Evolutionary conservation across 306 rosid genomes (phyloP).

Genomic region (Dryas alaskensis): DNA sequence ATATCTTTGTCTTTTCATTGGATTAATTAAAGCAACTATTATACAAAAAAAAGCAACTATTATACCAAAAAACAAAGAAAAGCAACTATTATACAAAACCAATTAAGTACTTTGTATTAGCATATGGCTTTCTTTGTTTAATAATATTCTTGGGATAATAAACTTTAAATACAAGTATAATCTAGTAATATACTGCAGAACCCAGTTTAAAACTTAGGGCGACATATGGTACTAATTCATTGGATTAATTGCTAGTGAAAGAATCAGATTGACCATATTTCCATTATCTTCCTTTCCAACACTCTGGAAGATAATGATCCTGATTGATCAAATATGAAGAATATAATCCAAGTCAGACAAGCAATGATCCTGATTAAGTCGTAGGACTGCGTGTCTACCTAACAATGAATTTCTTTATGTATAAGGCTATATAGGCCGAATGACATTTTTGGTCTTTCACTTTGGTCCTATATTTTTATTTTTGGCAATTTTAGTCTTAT

Average conservation of each 20-base stretch:
- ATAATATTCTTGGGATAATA: neutral
- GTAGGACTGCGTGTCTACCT: neutral
- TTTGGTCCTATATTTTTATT: too few species aligned
- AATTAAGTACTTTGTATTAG: neutral
- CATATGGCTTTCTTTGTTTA: neutral
- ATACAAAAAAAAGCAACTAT: neutral
- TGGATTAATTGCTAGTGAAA: neutral
- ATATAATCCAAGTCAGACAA: slow-evolving; percentile 6
- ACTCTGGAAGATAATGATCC: slow-evolving; percentile 38
- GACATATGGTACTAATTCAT: slow-evolving; percentile 19
- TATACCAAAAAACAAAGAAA: neutral
- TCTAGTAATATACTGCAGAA: neutral
- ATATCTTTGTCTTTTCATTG: too few species aligned
- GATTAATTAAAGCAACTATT: too few species aligned
- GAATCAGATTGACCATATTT: slow-evolving; percentile 20
- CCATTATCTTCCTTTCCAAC: slow-evolving; percentile 19
- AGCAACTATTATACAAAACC: neutral
- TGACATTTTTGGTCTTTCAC: too few species aligned
- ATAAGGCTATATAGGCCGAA: too few species aligned
- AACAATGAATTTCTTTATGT: too few species aligned
- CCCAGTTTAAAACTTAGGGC: neutral
- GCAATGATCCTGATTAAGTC: neutral
- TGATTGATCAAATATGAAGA: slow-evolving; percentile 6
- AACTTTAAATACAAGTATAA: slow-evolving; percentile 14
- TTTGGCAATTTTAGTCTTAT: too few species aligned